phyloP scores from a whole-genome alignment of 768 basidiomycete genomes.

The Pleurotus platypus region DNA sequence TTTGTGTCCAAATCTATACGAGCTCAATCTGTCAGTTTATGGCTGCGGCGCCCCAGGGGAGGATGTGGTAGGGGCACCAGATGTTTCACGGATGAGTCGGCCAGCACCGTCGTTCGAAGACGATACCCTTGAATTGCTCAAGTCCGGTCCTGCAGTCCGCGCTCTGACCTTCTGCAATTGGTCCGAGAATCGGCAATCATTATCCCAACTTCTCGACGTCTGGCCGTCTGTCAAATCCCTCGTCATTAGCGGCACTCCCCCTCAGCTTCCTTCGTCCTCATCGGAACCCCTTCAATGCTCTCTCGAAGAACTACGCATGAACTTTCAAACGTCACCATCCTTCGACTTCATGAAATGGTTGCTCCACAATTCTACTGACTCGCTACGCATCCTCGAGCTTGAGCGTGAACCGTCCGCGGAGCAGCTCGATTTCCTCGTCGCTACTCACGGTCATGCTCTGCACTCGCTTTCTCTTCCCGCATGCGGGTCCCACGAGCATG shows the following conservation, averaged over 20 bases:
- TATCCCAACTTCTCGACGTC: conserved; percentile 60
- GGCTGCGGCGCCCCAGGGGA: conserved; percentile 49
- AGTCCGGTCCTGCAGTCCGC: conserved; percentile 48
- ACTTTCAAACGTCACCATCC: conserved; percentile 61
- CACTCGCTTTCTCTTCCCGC: conserved; percentile 56
- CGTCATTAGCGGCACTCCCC: conserved; percentile 55
- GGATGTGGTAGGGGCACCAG: conserved; percentile 46
- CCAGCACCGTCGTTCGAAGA: conserved; percentile 54
- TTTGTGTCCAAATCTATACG: conserved; percentile 55
- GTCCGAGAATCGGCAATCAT: conserved; percentile 56
- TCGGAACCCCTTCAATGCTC: conserved; percentile 42
- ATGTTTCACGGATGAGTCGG: conserved; percentile 43
- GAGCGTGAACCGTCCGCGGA: conserved; percentile 56
- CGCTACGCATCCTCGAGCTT: conserved; percentile 53
- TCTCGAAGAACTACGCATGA: conserved; percentile 54
- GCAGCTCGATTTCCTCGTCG: conserved; percentile 52
- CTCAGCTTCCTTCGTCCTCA: conserved; percentile 41
- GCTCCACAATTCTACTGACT: conserved; percentile 49
- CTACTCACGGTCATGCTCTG: conserved; percentile 44
- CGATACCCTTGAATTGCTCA: conserved; percentile 46
- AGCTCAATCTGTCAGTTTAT: conserved; percentile 56
- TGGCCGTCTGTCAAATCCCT: conserved; percentile 59
- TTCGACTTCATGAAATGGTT: conserved; percentile 69
- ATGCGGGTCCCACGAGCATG: conserved; percentile 45
- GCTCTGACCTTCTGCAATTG: conserved; percentile 66